Conservation (phyloP, 2,329 filamentous ascomycete species). For the Neofusicoccum umdonicola region DNA sequence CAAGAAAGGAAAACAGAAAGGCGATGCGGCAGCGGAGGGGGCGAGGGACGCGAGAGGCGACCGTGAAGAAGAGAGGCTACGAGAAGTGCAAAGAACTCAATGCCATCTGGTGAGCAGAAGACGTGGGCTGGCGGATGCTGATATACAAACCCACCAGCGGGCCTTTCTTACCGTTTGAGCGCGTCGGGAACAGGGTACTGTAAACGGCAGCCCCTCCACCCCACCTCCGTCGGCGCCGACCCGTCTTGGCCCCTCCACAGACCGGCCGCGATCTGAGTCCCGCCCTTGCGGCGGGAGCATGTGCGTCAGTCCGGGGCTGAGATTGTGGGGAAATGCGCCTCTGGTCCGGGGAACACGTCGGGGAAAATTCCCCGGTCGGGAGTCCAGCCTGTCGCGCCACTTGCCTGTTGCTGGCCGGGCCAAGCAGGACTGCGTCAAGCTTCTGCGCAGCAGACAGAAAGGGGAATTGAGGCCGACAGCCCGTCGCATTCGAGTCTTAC, state of each 20-base stretch:
- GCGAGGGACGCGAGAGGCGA: background rate
- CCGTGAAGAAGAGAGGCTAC: background rate
- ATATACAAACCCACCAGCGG: slow-evolving; percentile 2
- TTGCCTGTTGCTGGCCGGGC: background rate
- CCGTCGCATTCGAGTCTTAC: background rate
- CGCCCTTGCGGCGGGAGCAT: background rate
- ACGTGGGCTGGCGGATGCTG: background rate
- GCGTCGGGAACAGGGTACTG: background rate
- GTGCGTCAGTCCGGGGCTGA: slow-evolving; percentile 1
- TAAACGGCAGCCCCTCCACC: background rate
- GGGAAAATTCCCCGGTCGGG: background rate
- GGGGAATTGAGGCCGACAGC: background rate
- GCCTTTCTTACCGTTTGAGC: background rate
- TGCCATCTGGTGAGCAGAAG: background rate
- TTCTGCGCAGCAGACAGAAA: background rate
- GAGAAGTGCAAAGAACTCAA: background rate
- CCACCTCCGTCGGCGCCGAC: background rate
- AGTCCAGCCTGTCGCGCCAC: background rate
- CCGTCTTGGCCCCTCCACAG: background rate
- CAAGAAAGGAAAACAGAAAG: background rate
- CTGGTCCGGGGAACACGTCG: background rate
- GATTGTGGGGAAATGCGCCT: slow-evolving; percentile 2
- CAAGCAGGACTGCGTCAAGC: background rate
- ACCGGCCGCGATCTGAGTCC: background rate
- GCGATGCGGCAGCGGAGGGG: too few species aligned